Evolutionary conservation across 192 early-diverging fungal species (phyloP).

Genomic region (Coemansia sp.): DNA sequence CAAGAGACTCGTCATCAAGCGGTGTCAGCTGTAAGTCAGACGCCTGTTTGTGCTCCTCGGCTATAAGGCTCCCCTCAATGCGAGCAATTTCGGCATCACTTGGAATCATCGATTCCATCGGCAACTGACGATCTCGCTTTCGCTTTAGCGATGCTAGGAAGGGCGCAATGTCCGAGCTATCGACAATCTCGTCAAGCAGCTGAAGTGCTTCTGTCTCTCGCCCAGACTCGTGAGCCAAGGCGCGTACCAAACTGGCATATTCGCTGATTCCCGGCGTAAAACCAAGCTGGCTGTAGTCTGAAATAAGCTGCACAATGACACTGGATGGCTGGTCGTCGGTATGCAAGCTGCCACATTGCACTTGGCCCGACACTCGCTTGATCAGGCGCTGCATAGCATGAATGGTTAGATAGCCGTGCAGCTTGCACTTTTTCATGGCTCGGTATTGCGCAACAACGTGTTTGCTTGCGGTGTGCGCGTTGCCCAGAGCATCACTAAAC

Average conservation of each 20-base stretch:
- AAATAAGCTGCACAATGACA: constrained; percentile 24
- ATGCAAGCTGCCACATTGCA: not conserved
- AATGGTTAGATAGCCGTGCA: constrained; percentile 36
- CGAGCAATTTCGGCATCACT: constrained; percentile 43
- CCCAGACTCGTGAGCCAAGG: constrained; percentile 37
- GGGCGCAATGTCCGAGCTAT: constrained; percentile 32
- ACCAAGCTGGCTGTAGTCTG: constrained; percentile 33
- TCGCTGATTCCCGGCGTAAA: constrained; percentile 25
- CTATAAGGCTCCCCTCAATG: constrained; percentile 20
- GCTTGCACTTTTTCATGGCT: constrained; percentile 9
- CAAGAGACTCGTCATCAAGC: not conserved
- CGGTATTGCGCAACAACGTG: constrained; percentile 20
- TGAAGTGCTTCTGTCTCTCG: constrained; percentile 34
- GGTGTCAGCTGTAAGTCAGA: not conserved
- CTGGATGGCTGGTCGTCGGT: constrained; percentile 14
- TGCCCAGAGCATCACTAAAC: constrained; percentile 26
- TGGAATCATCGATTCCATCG: constrained; percentile 19
- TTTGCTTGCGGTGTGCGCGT: not conserved
- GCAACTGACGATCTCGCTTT: not conserved
- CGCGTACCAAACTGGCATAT: constrained; percentile 36
- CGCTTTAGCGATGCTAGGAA: constrained; percentile 16
- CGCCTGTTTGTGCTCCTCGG: constrained; percentile 9
- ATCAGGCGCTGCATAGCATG: constrained; percentile 36
- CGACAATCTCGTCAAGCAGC: constrained; percentile 43
- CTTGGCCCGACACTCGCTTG: constrained; percentile 17